A percentile compares a stretch with the other conserved stretches of the same genome.
These are phyloP conservation scores for Pyrrhoderma noxium DNA, from an alignment of 1,284 basidiomycete genomes.

Conservation along the genomic window DNA sequence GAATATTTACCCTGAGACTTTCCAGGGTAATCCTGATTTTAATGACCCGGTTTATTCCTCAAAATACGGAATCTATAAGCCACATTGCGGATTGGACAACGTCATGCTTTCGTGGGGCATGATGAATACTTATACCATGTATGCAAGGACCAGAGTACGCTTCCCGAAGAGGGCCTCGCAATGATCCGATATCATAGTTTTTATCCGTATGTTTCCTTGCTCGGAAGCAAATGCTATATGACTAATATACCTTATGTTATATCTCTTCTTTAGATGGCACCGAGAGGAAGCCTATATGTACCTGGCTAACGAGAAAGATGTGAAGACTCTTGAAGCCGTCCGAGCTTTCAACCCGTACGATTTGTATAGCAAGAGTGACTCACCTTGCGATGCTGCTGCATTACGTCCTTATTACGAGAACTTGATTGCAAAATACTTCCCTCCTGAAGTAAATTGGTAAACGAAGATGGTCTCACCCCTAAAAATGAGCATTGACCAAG, in stretches of 20 bases:
- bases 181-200: constrained; percentile 96
- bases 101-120: constrained; percentile 91
- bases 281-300: constrained; percentile 77
- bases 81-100: constrained; percentile 81
- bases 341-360: constrained; percentile 86
- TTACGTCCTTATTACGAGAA: constrained; percentile 78
- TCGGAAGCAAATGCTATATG: too few relatives aligned
- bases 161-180: constrained; percentile 76
- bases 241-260: too few relatives aligned
- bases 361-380: constrained; percentile 83
- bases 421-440: constrained; percentile 83
- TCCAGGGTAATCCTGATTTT: constrained; percentile 71
- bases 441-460: constrained; percentile 70
- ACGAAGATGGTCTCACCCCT: neutral
- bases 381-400: constrained; percentile 51
- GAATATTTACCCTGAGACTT: constrained; percentile 81
- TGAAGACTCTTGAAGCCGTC: constrained; percentile 56
- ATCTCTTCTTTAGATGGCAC: constrained; percentile 47
- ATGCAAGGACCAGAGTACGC: constrained; percentile 68
- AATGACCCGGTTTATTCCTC: constrained; percentile 67
- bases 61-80: constrained; percentile 79
- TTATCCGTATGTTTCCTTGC: constrained; percentile 48
- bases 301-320: constrained; percentile 65
- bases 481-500: too few relatives aligned
- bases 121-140: constrained; percentile 82